Evolutionary conservation across 495 filamentous ascomycete species (phyloP).

Genomic region (Opeltia flavorubescens): DNA sequence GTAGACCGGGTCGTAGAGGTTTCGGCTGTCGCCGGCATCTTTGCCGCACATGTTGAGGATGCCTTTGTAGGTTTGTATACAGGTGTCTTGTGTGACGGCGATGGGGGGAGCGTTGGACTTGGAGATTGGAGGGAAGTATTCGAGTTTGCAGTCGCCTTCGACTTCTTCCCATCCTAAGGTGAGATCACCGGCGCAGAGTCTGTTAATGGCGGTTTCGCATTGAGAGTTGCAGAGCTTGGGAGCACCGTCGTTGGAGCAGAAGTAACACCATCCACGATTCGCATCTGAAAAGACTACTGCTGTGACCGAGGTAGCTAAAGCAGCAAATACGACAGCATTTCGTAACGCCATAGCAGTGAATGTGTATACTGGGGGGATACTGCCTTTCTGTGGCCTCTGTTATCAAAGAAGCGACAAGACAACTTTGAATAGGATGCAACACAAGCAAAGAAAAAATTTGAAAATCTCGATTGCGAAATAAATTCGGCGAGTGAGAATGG

Average conservation of each 20-base stretch:
- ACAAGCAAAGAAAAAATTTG: neutral
- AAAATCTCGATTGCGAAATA: neutral
- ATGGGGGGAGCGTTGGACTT: neutral
- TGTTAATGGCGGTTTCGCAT: slow-evolving; percentile 1
- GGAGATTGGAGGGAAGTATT: slow-evolving; percentile 4
- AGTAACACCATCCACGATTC: slow-evolving; percentile 7
- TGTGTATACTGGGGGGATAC: neutral
- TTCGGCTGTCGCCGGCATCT: neutral
- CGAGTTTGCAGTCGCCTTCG: slow-evolving; percentile 5
- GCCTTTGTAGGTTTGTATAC: neutral
- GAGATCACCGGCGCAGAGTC: slow-evolving; percentile 1
- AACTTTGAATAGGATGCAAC: too few species aligned
- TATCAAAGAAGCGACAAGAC: too few species aligned
- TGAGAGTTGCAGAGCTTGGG: slow-evolving; percentile 6
- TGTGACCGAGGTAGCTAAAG: neutral
- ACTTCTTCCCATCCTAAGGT: neutral
- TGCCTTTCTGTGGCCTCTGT: too few species aligned
- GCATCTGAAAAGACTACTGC: neutral
- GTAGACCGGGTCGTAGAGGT: neutral
- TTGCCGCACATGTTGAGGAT: slow-evolving; percentile 4
- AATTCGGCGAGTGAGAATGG: neutral
- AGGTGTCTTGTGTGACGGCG: neutral
- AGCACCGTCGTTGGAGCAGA: slow-evolving; percentile 5
- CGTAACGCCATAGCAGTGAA: too few species aligned
- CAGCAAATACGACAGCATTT: too few species aligned